These are phyloP conservation scores for Cercospora sp. DNA, from an alignment of 2,329 filamentous ascomycete species.

Conservation along the genomic window DNA sequence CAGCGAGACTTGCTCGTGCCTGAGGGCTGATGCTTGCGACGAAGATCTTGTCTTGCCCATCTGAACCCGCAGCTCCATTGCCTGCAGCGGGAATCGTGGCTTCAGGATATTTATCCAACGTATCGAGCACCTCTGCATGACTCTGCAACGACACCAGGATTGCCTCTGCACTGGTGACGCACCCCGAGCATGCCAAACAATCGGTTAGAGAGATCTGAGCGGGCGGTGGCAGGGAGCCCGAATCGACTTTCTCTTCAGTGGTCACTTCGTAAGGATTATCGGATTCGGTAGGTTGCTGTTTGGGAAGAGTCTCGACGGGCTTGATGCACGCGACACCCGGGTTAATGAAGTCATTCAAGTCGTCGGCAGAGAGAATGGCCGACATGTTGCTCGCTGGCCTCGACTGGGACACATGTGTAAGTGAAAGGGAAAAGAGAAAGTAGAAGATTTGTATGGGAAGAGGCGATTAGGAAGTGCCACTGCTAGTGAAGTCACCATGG, in stretches of 20 bases:
- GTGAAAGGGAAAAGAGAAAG: background rate
- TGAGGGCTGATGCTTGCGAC: conserved; percentile 93
- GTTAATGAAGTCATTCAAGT: conserved; percentile 98
- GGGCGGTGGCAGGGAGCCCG: conserved; percentile 59
- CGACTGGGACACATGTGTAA: conserved; percentile 35
- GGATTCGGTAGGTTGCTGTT: conserved; percentile 51
- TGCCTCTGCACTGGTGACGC: conserved; percentile 94
- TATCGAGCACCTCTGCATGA: conserved; percentile 83
- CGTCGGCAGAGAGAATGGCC: conserved; percentile 93
- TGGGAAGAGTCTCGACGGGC: conserved; percentile 86
- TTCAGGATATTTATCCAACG: conserved; percentile 64
- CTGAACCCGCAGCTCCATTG: background rate
- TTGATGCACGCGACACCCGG: conserved; percentile 98
- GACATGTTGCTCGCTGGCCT: conserved; percentile 64
- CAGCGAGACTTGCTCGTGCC: conserved; percentile 82
- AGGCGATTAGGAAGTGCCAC: conserved; percentile 9
- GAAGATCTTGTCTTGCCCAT: conserved; percentile 67
- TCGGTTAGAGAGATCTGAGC: conserved; percentile 95
- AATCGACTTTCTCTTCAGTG: conserved; percentile 74
- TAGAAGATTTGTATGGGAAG: background rate
- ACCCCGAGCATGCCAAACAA: conserved; percentile 95
- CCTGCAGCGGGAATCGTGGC: conserved; percentile 18
- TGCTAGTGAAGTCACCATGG: conserved; percentile 7
- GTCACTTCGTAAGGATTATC: conserved; percentile 76
- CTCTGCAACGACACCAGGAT: conserved; percentile 95